Evolutionary conservation across 176 grass and related monocot species (phyloP).

Genomic region (Canna indica): DNA sequence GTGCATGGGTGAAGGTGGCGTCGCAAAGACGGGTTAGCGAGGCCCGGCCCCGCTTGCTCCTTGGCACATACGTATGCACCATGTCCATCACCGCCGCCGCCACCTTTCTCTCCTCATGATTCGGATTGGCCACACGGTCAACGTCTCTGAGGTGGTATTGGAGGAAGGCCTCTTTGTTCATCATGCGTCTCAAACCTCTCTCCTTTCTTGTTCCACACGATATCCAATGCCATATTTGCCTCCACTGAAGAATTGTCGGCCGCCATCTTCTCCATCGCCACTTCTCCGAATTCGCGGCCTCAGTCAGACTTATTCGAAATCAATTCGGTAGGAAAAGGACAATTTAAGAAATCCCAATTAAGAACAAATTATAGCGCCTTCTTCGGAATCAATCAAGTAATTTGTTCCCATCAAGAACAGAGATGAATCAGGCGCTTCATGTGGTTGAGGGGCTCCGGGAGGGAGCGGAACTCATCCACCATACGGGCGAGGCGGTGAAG

Average conservation of each 20-base stretch:
- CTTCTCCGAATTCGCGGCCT: not conserved
- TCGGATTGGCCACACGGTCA: not conserved
- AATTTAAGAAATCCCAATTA: no score
- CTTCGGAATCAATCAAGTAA: no score
- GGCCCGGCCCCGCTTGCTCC: conserved; percentile 69
- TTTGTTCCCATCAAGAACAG: conserved; percentile 62
- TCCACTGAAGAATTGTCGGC: not conserved
- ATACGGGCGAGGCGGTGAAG: conserved; percentile 35
- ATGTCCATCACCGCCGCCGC: conserved; percentile 69
- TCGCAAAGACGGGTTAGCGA: conserved; percentile 65
- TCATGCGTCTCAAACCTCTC: conserved; percentile 63
- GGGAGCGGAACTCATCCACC: conserved; percentile 52
- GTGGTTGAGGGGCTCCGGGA: conserved; percentile 42
- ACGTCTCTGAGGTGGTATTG: conserved; percentile 43
- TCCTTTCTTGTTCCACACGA: conserved; percentile 54
- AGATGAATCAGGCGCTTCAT: conserved; percentile 56
- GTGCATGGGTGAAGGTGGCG: conserved; percentile 60
- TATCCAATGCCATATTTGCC: not conserved
- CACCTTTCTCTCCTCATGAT: conserved; percentile 3
- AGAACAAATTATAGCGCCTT: no score
- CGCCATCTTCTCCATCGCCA: conserved; percentile 25
- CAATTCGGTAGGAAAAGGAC: no score
- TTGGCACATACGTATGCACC: conserved; percentile 79
- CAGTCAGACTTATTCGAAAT: no score
- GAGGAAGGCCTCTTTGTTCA: conserved; percentile 56